phyloP scores from a whole-genome alignment of 495 filamentous ascomycete genomes.

The Aspergillus ellipticus region DNA sequence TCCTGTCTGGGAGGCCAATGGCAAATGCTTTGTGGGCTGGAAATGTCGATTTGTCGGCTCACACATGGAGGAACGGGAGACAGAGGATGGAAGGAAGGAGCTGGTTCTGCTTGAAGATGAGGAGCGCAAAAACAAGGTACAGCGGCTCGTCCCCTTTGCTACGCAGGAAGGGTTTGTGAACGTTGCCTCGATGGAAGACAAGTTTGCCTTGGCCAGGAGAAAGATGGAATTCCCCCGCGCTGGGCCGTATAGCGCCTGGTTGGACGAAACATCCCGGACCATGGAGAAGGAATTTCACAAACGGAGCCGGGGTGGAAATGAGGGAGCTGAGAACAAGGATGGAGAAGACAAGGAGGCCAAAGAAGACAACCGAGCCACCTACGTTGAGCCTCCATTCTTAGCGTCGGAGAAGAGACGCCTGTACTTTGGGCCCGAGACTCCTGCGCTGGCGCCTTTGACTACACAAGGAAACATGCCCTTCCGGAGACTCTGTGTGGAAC shows the following conservation, averaged over 20 bases:
- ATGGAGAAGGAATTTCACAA: conserved; percentile 46
- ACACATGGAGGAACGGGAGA: conserved; percentile 72
- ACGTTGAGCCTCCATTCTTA: conserved; percentile 76
- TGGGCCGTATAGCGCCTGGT: conserved; percentile 71
- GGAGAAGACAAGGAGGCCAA: conserved; percentile 53
- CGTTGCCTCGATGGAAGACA: conserved; percentile 58
- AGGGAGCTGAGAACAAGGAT: conserved; percentile 29
- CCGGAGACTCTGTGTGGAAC: conserved; percentile 81
- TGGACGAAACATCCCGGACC: conserved; percentile 57
- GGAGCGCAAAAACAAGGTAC: conserved; percentile 41
- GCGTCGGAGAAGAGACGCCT: conserved; percentile 89
- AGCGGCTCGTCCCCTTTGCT: conserved; percentile 27
- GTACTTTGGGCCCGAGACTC: conserved; percentile 91
- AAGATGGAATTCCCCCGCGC: conserved; percentile 63
- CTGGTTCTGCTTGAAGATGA: conserved; percentile 63
- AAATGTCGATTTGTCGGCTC: conserved; percentile 84
- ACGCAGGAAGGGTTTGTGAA: conserved; percentile 71
- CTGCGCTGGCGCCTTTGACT: conserved; percentile 80
- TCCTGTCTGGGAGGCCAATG: conserved; percentile 71
- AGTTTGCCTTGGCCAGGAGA: conserved; percentile 66
- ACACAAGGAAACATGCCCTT: conserved; percentile 98
- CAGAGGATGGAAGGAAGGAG: conserved; percentile 74
- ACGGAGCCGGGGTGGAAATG: conserved; percentile 17
- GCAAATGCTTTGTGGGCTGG: conserved; percentile 80
- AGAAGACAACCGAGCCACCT: conserved; percentile 73